Percentiles rank a stretch among this genome's conserved stretches.
Evolutionary conservation across 805 yeast species (phyloP).

Genomic region (Sugiyamaella marilandica): DNA sequence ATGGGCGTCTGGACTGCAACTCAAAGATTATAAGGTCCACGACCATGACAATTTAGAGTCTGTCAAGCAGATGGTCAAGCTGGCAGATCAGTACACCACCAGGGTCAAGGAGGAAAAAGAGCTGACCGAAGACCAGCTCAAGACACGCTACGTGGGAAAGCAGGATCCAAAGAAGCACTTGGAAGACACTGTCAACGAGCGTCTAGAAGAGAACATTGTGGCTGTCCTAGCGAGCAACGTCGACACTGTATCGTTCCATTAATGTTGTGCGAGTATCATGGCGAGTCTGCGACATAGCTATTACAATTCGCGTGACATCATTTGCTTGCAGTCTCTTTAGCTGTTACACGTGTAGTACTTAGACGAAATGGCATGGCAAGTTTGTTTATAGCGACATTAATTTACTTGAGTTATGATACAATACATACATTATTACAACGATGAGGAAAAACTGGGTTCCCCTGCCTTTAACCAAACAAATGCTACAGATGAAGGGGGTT

Average conservation of each 20-base stretch:
- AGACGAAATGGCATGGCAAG: too few relatives aligned
- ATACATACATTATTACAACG: too few relatives aligned
- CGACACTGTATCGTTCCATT: conserved; percentile 72
- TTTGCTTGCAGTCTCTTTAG: too few relatives aligned
- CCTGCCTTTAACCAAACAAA: too few relatives aligned
- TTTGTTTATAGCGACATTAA: too few relatives aligned
- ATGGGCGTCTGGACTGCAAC: conserved; percentile 89
- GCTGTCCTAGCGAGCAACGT: conserved; percentile 85
- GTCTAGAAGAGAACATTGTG: conserved; percentile 86
- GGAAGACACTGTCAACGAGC: conserved; percentile 76
- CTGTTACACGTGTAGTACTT: too few relatives aligned
- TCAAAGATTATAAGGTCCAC: conserved; percentile 70
- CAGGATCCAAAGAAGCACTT: conserved; percentile 98
- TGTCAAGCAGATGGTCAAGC: conserved; percentile 74
- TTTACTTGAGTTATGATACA: too few relatives aligned
- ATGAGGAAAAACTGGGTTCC: too few relatives aligned
- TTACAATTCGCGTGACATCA: too few relatives aligned
- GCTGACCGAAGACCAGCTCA: conserved; percentile 78
- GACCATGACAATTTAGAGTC: conserved; percentile 71
- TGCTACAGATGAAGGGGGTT: too few relatives aligned
- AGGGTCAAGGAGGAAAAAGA: conserved; percentile 92
- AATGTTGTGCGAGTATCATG: background rate
- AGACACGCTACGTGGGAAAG: conserved; percentile 95
- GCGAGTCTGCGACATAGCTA: too few relatives aligned
- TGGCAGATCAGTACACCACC: conserved; percentile 83